Percentiles rank a stretch among this genome's conserved stretches.
These are phyloP conservation scores for Neofusicoccum ribis DNA, from an alignment of 2,329 filamentous ascomycete genomes.

Conservation along the genomic window DNA sequence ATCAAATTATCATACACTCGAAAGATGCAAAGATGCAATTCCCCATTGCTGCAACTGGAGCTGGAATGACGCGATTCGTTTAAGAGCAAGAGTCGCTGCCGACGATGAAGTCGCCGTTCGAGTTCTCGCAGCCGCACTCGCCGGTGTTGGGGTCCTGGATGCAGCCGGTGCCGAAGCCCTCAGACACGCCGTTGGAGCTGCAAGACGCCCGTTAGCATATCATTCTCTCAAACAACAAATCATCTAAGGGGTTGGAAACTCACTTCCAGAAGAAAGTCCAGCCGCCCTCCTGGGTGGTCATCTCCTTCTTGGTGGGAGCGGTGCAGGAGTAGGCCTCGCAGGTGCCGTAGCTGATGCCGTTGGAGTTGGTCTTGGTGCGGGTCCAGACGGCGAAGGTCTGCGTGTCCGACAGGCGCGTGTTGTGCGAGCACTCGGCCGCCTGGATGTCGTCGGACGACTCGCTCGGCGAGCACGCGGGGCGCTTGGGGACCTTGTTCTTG, in stretches of 20 bases:
- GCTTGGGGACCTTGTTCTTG: constrained; percentile 34
- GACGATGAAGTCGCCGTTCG: background rate
- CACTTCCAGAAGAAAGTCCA: constrained; percentile 19
- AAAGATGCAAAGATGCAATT: background rate
- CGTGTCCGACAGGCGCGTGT: constrained; percentile 37
- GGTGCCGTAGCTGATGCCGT: constrained; percentile 46
- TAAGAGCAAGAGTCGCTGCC: constrained; percentile 6
- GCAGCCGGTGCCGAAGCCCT: constrained; percentile 30
- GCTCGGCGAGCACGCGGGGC: constrained; percentile 24
- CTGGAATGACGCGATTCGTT: background rate
- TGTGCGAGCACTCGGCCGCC: constrained; percentile 46
- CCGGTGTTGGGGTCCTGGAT: constrained; percentile 27
- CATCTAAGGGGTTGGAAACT: background rate
- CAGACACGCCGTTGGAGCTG: constrained; percentile 23
- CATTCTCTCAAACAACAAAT: no score
- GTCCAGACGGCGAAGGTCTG: constrained; percentile 44
- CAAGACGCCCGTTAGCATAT: background rate
- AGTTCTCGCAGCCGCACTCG: constrained; percentile 16
- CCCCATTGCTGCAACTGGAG: no score
- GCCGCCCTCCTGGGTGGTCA: background rate
- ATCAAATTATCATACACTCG: constrained; percentile 1
- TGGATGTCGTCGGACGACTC: constrained; percentile 41
- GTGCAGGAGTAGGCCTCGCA: constrained; percentile 26
- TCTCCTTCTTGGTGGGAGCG: background rate
- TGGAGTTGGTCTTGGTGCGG: constrained; percentile 45